Conservation (phyloP, 805 yeast species). For the Komagataella kurtzmanii region DNA sequence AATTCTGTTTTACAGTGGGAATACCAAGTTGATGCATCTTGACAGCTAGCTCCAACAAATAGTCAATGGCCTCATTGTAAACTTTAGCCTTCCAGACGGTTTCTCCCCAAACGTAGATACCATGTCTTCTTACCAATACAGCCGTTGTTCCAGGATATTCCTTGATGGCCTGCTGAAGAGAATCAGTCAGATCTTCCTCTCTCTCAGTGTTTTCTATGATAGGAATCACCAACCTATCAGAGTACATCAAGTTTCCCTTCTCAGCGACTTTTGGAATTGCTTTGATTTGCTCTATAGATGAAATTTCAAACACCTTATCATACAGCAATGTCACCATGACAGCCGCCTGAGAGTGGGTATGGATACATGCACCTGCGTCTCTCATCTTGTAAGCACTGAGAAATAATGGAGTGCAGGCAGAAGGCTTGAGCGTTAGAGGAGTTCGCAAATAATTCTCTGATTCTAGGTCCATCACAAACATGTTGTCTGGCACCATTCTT, state of each 20-base stretch:
- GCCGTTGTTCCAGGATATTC: slow-evolving; percentile 73
- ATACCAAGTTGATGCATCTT: slow-evolving; percentile 67
- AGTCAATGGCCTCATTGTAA: slow-evolving; percentile 87
- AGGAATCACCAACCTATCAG: slow-evolving; percentile 71
- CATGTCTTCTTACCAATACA: slow-evolving; percentile 84
- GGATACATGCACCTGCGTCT: slow-evolving; percentile 85
- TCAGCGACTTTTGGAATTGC: slow-evolving; percentile 66
- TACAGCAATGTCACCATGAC: slow-evolving; percentile 67
- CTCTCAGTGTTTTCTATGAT: slow-evolving; percentile 85
- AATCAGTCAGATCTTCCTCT: slow-evolving; percentile 69
- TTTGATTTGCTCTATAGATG: slow-evolving; percentile 83
- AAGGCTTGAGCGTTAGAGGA: slow-evolving; percentile 69
- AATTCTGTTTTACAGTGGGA: slow-evolving; percentile 23
- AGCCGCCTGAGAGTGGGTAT: slow-evolving; percentile 85
- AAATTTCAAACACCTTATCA: slow-evolving; percentile 58
- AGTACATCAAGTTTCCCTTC: slow-evolving; percentile 57
- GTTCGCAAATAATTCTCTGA: slow-evolving; percentile 37
- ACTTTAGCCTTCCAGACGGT: slow-evolving; percentile 87
- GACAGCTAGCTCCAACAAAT: slow-evolving; percentile 71
- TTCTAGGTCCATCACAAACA: slow-evolving; percentile 60
- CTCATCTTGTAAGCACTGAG: slow-evolving; percentile 54
- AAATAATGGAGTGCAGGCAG: slow-evolving; percentile 88
- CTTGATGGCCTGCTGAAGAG: slow-evolving; percentile 49
- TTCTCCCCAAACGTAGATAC: slow-evolving; percentile 95
- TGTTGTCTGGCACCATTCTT: slow-evolving; percentile 64